Conservation (phyloP, 805 yeast species). For the Teunomyces lycoperdinae region DNA sequence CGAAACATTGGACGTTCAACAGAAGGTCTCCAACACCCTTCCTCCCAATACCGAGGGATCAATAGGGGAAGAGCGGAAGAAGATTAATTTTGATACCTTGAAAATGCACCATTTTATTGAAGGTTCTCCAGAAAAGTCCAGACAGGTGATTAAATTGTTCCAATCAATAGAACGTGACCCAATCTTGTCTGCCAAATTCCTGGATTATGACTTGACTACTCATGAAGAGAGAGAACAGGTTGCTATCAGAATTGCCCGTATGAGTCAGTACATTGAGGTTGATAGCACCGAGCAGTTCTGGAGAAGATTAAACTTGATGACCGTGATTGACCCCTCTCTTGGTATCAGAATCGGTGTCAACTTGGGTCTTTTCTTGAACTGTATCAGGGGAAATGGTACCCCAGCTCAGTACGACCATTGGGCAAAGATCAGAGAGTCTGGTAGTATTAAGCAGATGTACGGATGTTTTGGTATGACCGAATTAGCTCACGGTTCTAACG, state of each 20-base stretch:
- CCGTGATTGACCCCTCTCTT: conserved; percentile 37
- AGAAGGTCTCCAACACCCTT: conserved; percentile 3
- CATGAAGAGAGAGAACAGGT: conserved; percentile 31
- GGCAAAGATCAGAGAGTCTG: conserved; percentile 34
- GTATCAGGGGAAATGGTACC: conserved; percentile 42
- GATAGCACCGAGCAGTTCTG: conserved; percentile 30
- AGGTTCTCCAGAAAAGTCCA: conserved; percentile 36
- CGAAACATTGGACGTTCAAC: neutral
- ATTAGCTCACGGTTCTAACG: conserved; percentile 81
- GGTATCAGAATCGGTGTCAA: conserved; percentile 39
- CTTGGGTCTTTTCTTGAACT: conserved; percentile 38
- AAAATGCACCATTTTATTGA: conserved; percentile 42
- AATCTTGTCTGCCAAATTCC: conserved; percentile 25
- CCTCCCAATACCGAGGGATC: conserved; percentile 18
- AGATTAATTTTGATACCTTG: conserved; percentile 30
- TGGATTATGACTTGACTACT: conserved; percentile 33
- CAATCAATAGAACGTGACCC: conserved; percentile 40
- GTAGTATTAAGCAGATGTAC: conserved; percentile 40
- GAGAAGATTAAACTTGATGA: conserved; percentile 34
- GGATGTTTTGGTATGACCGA: conserved; percentile 96
- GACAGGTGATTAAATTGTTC: conserved; percentile 25
- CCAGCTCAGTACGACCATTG: conserved; percentile 36
- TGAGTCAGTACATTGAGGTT: conserved; percentile 35
- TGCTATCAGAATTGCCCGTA: conserved; percentile 31
- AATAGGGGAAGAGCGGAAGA: conserved; percentile 30